Conservation (phyloP, 306 rosid genomes). For the Oxytropis ochrocephala region DNA sequence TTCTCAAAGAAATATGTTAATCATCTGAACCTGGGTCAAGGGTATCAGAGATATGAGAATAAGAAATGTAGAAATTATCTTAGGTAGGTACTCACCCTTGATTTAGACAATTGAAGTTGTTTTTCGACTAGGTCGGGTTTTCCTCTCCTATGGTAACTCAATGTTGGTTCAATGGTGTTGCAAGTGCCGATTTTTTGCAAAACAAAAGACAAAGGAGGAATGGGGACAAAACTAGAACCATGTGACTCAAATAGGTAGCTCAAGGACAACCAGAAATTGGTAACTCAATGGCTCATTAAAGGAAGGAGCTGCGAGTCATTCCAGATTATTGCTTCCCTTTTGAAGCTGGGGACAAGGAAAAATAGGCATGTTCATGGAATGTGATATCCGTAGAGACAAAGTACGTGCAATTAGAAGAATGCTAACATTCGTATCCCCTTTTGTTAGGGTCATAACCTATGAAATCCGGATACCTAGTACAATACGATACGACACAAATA, state of each 20-base stretch:
- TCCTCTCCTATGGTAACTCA: neutral
- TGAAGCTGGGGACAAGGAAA: too few relatives aligned
- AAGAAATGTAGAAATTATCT: neutral
- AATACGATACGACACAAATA: too few relatives aligned
- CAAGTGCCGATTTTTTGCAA: neutral
- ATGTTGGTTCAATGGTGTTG: neutral
- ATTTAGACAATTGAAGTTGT: neutral
- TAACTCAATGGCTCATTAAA: too few relatives aligned
- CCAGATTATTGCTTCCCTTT: too few relatives aligned
- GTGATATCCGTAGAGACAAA: too few relatives aligned
- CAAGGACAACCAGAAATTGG: too few relatives aligned
- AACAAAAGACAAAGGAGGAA: neutral
- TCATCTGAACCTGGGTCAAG: neutral
- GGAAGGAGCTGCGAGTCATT: neutral
- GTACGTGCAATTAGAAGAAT: too few relatives aligned
- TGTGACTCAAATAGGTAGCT: neutral
- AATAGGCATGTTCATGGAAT: too few relatives aligned
- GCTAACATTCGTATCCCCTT: too few relatives aligned
- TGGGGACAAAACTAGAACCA: neutral
- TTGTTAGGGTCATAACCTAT: too few relatives aligned
- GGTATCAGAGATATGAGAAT: neutral
- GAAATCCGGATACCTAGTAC: too few relatives aligned
- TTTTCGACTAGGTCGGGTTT: neutral
- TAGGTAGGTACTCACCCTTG: neutral
- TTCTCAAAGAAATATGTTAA: neutral